Base-by-base conservation (phyloP, 2,329 filamentous ascomycete species). In the Stemphylium beticola region DNA sequence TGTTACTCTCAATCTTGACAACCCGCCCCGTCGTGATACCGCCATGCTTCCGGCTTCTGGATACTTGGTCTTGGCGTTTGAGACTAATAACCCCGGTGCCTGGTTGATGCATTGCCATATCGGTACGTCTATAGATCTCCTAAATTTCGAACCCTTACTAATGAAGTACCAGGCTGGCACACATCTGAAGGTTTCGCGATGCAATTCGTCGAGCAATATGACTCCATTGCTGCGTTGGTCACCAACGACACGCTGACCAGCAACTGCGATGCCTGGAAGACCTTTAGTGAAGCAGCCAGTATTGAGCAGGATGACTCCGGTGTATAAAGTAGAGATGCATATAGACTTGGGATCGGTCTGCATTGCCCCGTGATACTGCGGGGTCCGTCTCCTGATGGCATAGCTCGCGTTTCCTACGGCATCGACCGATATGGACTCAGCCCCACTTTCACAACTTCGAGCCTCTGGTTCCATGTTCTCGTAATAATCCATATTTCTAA, bases 101-200 rank as follows among this genome's bases (percentile, higher is more conserved):
- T 76, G 74, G 73, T 52, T 75, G 4, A 68, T 75, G 66, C 74
- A 76, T 55, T 76, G 74, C 52, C 73, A 76, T 22, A 73, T 76
- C 42, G 72, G 68, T 4, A 34, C n/a, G 41, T 34, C 7, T 5
- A 14, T 14, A 12, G 22, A 12, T 17, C 6, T 32, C 14, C 26
- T 15, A 2, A 17, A 15, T 33, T n/a, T 10, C 24, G 2, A 38
- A 11, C 1, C 9, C 3, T 20, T 20, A 14, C 41, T 43, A 20
- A 43, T 7, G 1, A 12, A 11, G 12, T 0, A 14, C 34, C 6
- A 52, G 49, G 50, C 7, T 76, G 73, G 71, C 74, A 76, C 40
- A 71, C 71, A 1, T 62, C 55, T 34, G 66, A 71, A 50, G 72
- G 71, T 1, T 71, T 75, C 32, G 71, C 69, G 9, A 45, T 74